Percentiles rank a stretch among this genome's conserved stretches.
Conservation (phyloP, 257 asterid species). For the Apocynum venetum region DNA sequence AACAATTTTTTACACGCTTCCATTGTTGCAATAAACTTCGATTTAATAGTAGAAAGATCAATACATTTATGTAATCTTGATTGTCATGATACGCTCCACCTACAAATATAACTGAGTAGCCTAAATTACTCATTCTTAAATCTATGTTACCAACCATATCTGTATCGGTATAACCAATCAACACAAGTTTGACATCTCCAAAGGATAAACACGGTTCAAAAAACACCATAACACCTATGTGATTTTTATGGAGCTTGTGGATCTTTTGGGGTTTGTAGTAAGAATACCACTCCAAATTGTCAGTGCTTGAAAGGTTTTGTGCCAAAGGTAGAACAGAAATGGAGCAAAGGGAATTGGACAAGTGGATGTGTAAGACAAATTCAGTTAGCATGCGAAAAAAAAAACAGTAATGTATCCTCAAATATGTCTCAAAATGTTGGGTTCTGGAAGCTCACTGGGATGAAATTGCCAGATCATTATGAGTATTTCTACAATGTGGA, state of each 20-base stretch:
- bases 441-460: slow-evolving; percentile 20
- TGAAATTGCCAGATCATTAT: slow-evolving; percentile 33
- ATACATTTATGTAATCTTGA: too few relatives aligned
- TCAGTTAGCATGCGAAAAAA: slow-evolving; percentile 19
- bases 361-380: slow-evolving; percentile 27
- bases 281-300: slow-evolving; percentile 14
- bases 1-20: too few relatives aligned
- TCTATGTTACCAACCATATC: too few relatives aligned
- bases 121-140: too few relatives aligned
- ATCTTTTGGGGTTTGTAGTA: slow-evolving; percentile 24
- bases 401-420: slow-evolving; percentile 1
- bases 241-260: slow-evolving; percentile 30
- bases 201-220: slow-evolving; percentile 13
- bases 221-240: slow-evolving; percentile 10
- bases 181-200: too few relatives aligned
- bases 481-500: slow-evolving; percentile 2
- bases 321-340: slow-evolving; percentile 17
- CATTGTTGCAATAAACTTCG: too few relatives aligned
- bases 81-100: too few relatives aligned
- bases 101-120: too few relatives aligned
- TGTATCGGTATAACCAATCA: too few relatives aligned
- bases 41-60: too few relatives aligned
- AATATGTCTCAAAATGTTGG: slow-evolving; percentile 11
- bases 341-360: slow-evolving; percentile 32
- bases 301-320: slow-evolving; percentile 26